Conservation (phyloP, 495 filamentous ascomycete genomes). For the Penicillium fimorum region DNA sequence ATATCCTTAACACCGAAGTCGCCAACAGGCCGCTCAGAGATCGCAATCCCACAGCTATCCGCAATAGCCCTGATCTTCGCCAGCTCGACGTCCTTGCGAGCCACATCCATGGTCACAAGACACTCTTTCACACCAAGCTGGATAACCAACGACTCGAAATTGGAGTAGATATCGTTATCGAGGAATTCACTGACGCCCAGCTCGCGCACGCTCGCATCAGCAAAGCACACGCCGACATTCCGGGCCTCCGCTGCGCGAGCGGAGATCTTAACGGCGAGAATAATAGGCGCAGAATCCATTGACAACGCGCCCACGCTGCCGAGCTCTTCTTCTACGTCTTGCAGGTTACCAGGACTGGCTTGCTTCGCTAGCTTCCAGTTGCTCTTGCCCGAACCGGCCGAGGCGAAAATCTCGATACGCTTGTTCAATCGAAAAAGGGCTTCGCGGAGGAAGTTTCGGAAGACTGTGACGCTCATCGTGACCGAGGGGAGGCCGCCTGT, state of each 20-base stretch:
- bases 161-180: constrained; percentile 97
- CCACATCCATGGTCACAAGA: constrained; percentile 70
- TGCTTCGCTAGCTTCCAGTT: constrained; percentile 91
- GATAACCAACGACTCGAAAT: constrained; percentile 94
- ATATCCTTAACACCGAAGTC: constrained; percentile 93
- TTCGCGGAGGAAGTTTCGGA: constrained; percentile 92
- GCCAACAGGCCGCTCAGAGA: constrained; percentile 69
- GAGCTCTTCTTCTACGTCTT: constrained; percentile 96
- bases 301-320: constrained; percentile 58
- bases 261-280: constrained; percentile 89
- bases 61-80: constrained; percentile 84
- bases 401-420: constrained; percentile 86
- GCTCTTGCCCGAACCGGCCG: constrained; percentile 60
- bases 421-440: constrained; percentile 88
- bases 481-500: constrained; percentile 85
- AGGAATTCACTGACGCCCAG: constrained; percentile 96
- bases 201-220: constrained; percentile 94
- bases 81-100: constrained; percentile 84
- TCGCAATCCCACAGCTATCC: constrained; percentile 85
- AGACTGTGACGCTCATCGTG: constrained; percentile 89
- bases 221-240: constrained; percentile 93
- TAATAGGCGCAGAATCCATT: constrained; percentile 86
- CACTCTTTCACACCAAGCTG: constrained; percentile 96
- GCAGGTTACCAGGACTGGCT: constrained; percentile 91
- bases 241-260: constrained; percentile 82